Percentiles rank a stretch among this genome's conserved stretches.
phyloP scores from a whole-genome alignment of 805 yeast species.

The Teunomyces lycoperdinae region DNA sequence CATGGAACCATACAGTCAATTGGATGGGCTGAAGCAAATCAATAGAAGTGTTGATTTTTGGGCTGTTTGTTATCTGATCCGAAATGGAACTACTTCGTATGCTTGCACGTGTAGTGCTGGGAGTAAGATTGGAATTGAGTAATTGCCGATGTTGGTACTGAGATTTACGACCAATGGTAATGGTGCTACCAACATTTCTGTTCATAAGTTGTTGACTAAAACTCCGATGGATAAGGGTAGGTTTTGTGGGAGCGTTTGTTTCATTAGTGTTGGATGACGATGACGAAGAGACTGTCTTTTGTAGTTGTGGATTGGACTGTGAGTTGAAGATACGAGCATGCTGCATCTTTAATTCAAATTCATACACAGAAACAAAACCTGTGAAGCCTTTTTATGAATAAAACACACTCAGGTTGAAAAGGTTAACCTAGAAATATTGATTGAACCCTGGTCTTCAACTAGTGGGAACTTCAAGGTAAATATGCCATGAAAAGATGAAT shows the following conservation, averaged over 20 bases:
- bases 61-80: background rate
- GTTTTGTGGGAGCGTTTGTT: conserved; percentile 4
- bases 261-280: conserved; percentile 8
- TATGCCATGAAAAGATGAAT: background rate
- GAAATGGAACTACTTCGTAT: conserved; percentile 3
- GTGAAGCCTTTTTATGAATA: no score
- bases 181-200: conserved; percentile 21
- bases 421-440: no score
- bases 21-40: conserved; percentile 27
- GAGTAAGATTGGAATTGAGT: conserved; percentile 1
- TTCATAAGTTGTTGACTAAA: conserved; percentile 11
- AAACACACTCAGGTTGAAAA: no score
- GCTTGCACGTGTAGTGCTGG: background rate
- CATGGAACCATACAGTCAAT: conserved; percentile 65
- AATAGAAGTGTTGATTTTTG: background rate
- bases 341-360: conserved; percentile 19
- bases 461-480: no score
- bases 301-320: background rate
- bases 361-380: background rate
- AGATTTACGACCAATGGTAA: conserved; percentile 6
- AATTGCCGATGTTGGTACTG: conserved; percentile 1
- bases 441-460: no score
- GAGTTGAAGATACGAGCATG: conserved; percentile 25
- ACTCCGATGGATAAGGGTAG: background rate
- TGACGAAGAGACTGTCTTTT: background rate